Evolutionary conservation across 2,329 filamentous ascomycete genomes (phyloP).

Genomic region (Phaeoacremonium minimum): DNA sequence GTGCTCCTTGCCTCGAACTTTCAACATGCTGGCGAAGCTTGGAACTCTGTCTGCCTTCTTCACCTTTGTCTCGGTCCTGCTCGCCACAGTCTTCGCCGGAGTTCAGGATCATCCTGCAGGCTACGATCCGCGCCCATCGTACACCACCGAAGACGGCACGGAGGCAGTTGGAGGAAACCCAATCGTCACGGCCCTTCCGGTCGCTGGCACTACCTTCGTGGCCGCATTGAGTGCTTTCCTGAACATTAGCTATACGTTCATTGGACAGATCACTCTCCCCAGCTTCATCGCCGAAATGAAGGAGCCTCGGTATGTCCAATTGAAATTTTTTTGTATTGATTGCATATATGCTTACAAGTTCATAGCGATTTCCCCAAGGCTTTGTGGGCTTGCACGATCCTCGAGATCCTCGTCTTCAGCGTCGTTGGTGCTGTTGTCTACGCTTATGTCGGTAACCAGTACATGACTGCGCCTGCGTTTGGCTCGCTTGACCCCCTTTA

Average conservation of each 20-base stretch:
- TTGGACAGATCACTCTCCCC: slow-evolving; percentile 89
- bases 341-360: slow-evolving; percentile 27
- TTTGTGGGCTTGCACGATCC: slow-evolving; percentile 84
- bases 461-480: slow-evolving; percentile 84
- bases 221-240: slow-evolving; percentile 81
- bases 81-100: slow-evolving; percentile 78
- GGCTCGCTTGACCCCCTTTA: slow-evolving; percentile 74
- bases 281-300: slow-evolving; percentile 96
- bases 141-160: slow-evolving; percentile 20
- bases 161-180: slow-evolving; percentile 50
- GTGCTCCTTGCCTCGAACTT: slow-evolving; percentile 80
- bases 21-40: slow-evolving; percentile 72
- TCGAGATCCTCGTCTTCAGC: slow-evolving; percentile 81
- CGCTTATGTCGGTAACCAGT: slow-evolving; percentile 83
- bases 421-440: slow-evolving; percentile 79
- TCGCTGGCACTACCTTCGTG: slow-evolving; percentile 72
- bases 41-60: slow-evolving; percentile 78
- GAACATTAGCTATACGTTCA: slow-evolving; percentile 95
- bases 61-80: slow-evolving; percentile 82
- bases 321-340: too few relatives aligned
- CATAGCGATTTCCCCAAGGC: slow-evolving; percentile 85
- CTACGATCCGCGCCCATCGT: slow-evolving; percentile 48
- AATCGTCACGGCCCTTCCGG: slow-evolving; percentile 63
- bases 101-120: slow-evolving; percentile 70
- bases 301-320: slow-evolving; percentile 41